Conservation (phyloP, 176 grass and related monocot species). For the Saccharum officinarum region DNA sequence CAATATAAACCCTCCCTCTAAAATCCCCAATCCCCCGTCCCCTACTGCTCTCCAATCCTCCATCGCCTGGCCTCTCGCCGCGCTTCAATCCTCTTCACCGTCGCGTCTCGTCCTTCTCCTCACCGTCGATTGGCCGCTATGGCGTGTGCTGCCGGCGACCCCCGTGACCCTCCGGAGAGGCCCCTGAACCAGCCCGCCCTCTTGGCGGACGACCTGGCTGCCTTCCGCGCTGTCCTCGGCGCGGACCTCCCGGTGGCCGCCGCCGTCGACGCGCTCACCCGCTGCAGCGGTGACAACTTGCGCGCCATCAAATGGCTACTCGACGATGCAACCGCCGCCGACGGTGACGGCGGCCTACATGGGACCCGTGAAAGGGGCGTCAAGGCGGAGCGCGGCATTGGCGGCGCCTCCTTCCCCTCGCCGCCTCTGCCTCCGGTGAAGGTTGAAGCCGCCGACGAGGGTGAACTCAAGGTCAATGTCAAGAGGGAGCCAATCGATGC, state of each 20-base stretch:
- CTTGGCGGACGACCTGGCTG: constrained; percentile 37
- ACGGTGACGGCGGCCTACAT: not conserved
- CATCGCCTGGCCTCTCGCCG: not conserved
- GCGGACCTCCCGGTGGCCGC: constrained; percentile 15
- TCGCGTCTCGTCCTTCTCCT: not conserved
- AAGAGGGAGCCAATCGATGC: constrained; percentile 10
- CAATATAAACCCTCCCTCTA: not conserved
- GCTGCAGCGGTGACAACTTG: constrained; percentile 37
- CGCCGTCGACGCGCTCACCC: constrained; percentile 45
- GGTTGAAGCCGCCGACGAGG: not conserved
- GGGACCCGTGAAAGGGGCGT: not conserved
- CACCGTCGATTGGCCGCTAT: not conserved
- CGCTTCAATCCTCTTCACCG: not conserved
- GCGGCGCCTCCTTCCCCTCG: not conserved
- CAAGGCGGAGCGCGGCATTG: not conserved
- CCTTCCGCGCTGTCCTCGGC: constrained; percentile 46
- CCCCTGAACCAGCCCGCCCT: not conserved
- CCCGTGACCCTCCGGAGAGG: not conserved
- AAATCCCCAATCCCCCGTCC: not conserved
- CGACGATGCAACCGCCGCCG: constrained; percentile 12
- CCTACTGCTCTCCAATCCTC: not conserved
- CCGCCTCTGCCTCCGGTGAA: not conserved
- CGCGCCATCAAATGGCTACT: constrained; percentile 49
- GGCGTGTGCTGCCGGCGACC: not conserved
- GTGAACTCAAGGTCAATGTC: not conserved